Conservation (phyloP, 176 grass and related monocot species). For the Triticum aestivum region DNA sequence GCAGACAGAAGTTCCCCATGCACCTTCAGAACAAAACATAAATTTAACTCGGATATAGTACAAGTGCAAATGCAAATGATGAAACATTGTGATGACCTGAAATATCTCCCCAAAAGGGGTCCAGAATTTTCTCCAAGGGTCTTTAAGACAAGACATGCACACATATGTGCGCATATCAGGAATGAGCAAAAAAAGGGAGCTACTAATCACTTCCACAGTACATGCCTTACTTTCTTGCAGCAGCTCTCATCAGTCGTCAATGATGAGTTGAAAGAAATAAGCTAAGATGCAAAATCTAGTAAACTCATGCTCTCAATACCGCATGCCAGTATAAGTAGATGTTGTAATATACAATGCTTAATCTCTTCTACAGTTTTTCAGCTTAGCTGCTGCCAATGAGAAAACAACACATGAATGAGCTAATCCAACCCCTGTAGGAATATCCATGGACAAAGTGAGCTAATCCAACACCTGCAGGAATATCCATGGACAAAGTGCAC, state of each 20-base stretch:
- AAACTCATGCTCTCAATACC: neutral
- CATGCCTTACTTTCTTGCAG: neutral
- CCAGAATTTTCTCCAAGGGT: neutral
- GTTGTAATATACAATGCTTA: neutral
- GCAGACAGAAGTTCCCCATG: slow-evolving; percentile 79
- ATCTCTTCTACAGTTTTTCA: neutral
- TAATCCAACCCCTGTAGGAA: neutral
- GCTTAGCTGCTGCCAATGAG: neutral
- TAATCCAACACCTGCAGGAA: neutral
- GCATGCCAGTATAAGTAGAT: neutral
- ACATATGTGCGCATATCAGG: neutral
- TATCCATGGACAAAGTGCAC: neutral
- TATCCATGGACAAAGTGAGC: neutral
- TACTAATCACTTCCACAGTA: neutral
- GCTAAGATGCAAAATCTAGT: neutral
- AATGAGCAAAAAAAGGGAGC: neutral
- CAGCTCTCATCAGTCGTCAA: neutral
- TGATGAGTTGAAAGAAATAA: slow-evolving; percentile 7
- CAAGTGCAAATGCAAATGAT: neutral
- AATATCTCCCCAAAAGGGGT: neutral
- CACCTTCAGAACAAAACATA: slow-evolving; percentile 51
- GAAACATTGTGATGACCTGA: neutral
- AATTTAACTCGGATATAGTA: neutral
- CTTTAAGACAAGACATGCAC: neutral
- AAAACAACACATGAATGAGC: neutral